These are phyloP conservation scores for Penicillium odoratum DNA, from an alignment of 495 filamentous ascomycete species.

Conservation along the genomic window DNA sequence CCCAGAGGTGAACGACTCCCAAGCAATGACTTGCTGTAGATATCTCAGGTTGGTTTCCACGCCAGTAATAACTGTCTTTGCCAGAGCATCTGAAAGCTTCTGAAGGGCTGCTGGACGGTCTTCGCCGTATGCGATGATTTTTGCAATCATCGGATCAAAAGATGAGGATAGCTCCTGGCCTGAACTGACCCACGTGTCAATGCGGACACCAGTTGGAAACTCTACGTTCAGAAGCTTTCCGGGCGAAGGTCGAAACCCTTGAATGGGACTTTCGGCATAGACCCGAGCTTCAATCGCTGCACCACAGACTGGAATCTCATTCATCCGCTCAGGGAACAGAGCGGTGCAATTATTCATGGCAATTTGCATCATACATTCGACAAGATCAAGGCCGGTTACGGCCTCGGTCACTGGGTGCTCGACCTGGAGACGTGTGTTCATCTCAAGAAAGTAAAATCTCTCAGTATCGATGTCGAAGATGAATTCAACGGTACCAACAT, in stretches of 20 bases:
- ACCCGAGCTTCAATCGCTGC: slow-evolving; percentile 85
- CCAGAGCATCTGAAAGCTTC: slow-evolving; percentile 68
- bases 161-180: slow-evolving; percentile 81
- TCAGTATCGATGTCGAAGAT: slow-evolving; percentile 83
- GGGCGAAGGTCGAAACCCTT: slow-evolving; percentile 81
- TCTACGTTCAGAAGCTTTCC: slow-evolving; percentile 59
- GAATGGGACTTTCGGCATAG: slow-evolving; percentile 83
- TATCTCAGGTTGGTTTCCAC: slow-evolving; percentile 88
- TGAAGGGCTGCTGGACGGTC: slow-evolving; percentile 72
- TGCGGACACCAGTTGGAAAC: slow-evolving; percentile 59
- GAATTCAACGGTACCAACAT: slow-evolving; percentile 92
- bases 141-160: slow-evolving; percentile 95
- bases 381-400: slow-evolving; percentile 83
- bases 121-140: slow-evolving; percentile 78
- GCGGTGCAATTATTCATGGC: slow-evolving; percentile 70
- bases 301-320: slow-evolving; percentile 62
- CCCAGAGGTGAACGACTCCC: slow-evolving; percentile 9
- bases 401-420: slow-evolving; percentile 92
- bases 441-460: slow-evolving; percentile 93
- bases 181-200: slow-evolving; percentile 79
- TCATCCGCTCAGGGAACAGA: slow-evolving; percentile 62
- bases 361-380: slow-evolving; percentile 81
- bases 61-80: slow-evolving; percentile 79
- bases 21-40: slow-evolving; percentile 53
- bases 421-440: slow-evolving; percentile 90